Conservation (phyloP, 2,329 filamentous ascomycete species). For the Thermochaetoides dissita region DNA sequence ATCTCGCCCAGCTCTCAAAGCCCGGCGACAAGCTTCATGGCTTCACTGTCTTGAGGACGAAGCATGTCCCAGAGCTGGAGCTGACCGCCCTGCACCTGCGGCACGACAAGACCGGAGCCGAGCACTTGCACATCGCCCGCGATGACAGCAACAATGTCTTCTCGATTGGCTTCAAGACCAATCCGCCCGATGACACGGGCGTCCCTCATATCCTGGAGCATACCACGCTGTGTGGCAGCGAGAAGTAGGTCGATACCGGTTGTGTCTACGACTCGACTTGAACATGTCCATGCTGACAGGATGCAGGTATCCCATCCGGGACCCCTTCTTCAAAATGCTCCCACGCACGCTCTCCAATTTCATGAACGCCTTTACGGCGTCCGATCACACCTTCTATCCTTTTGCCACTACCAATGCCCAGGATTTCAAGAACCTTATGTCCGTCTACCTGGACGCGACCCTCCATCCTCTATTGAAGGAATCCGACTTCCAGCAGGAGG, state of each 20-base stretch:
- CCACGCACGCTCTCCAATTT: constrained; percentile 97
- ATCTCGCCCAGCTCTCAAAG: constrained; percentile 60
- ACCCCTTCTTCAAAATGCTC: constrained; percentile 99
- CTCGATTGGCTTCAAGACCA: constrained; percentile 97
- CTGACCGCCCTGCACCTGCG: constrained; percentile 79
- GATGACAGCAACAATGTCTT: constrained; percentile 99
- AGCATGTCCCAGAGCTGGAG: constrained; percentile 88
- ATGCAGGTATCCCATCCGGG: constrained; percentile 78
- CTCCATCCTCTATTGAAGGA: constrained; percentile 78
- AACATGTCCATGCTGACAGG: neutral
- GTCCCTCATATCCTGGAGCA: constrained; percentile 96
- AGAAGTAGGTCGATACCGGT: constrained; percentile 49
- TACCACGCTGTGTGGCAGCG: constrained; percentile 86
- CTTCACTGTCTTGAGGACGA: constrained; percentile 77
- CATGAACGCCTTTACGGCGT: constrained; percentile 97
- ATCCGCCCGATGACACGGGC: constrained; percentile 89
- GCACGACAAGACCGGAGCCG: constrained; percentile 89
- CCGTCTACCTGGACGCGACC: constrained; percentile 91
- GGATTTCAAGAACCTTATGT: constrained; percentile 91
- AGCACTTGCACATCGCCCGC: constrained; percentile 87
- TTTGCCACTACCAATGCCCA: constrained; percentile 94
- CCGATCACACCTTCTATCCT: constrained; percentile 93
- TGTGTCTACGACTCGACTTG: neutral
- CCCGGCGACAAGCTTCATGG: constrained; percentile 80
- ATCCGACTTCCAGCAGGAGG: constrained; percentile 89